Percentiles rank a stretch among this genome's conserved stretches.
Evolutionary conservation across 768 basidiomycete species (phyloP).

Genomic region (Kwoniella pini): DNA sequence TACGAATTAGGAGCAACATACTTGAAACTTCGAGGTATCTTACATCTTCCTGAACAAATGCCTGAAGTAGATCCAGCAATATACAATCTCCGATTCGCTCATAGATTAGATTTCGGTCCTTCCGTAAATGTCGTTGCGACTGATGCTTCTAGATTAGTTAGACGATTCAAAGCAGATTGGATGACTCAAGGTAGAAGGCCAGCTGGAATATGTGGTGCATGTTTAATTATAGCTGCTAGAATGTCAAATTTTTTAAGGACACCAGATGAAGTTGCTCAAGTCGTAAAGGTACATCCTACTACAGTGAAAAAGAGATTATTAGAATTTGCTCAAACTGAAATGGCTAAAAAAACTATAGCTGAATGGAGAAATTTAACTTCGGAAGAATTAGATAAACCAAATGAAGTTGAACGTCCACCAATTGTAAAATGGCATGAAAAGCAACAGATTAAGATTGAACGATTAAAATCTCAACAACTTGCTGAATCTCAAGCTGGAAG

Average conservation of each 20-base stretch:
- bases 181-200: constrained; percentile 93
- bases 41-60: constrained; percentile 60
- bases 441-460: constrained; percentile 29
- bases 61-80: constrained; percentile 94
- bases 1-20: constrained; percentile 96
- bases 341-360: constrained; percentile 77
- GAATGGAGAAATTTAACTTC: constrained; percentile 77
- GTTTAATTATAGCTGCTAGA: constrained; percentile 87
- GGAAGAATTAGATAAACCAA: constrained; percentile 26
- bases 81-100: constrained; percentile 92
- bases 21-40: constrained; percentile 75
- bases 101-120: constrained; percentile 84
- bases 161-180: constrained; percentile 95
- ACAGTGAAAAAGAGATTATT: constrained; percentile 90
- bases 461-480: constrained; percentile 18
- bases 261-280: constrained; percentile 94
- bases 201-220: constrained; percentile 96
- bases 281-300: constrained; percentile 97
- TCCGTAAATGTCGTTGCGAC: constrained; percentile 72
- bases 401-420: constrained; percentile 38
- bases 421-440: constrained; percentile 29
- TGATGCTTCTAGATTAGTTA: constrained; percentile 89
- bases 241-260: constrained; percentile 97
- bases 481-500: constrained; percentile 38
- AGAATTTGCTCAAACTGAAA: constrained; percentile 89